Base-by-base conservation (phyloP, 78 protist species). In the Guillardia theta region DNA sequence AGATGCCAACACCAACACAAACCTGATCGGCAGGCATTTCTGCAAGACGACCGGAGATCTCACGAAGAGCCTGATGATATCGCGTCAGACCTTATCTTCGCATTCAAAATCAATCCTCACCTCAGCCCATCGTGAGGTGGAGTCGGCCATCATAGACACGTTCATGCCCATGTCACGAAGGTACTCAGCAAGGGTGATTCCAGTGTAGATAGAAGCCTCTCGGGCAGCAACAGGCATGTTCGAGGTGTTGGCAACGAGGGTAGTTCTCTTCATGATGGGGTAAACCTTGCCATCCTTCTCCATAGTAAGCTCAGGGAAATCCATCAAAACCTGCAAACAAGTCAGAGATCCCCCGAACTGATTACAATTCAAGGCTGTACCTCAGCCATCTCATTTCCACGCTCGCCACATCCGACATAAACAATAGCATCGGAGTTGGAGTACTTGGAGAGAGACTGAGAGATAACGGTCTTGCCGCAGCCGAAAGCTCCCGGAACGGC, bases 161-260 rank as follows among this genome's bases (percentile, higher is more conserved):
- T 99, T 95, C 92, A 64, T 41, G 92, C 99, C 99, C 99, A 97
- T 97, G 96, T 99, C 99, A 30, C 99, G 95, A 96, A 98, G 95
- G 97, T 99, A 99, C 96, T 99, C 99, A 37, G 99, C 97, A 8
- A 99, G 96, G 24, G 99, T 99, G 95, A 98, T 98, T 88, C 99
- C 99, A 33, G 99, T 99, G 98, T 99, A 99, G 93, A 99, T 99
- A 53, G 99, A 99, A 64, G 99, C 99, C 96, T 99, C 99, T 78
- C 99, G 98, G 21, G 99, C 99, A 43, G 99, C 99, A 33, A 92
- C 99, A n/a, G 99, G 99, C 99, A 99, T 99, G 97, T 99, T 99
- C 48, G 99, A 99, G 10, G 99, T 99, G 97, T 99, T 99, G 94
- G 99, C 99, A 5, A 99, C 99, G 47, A 99, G 96, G n/a, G 98